phyloP scores from a whole-genome alignment of 2,329 filamentous ascomycete genomes.

The Orbilia quercus region DNA sequence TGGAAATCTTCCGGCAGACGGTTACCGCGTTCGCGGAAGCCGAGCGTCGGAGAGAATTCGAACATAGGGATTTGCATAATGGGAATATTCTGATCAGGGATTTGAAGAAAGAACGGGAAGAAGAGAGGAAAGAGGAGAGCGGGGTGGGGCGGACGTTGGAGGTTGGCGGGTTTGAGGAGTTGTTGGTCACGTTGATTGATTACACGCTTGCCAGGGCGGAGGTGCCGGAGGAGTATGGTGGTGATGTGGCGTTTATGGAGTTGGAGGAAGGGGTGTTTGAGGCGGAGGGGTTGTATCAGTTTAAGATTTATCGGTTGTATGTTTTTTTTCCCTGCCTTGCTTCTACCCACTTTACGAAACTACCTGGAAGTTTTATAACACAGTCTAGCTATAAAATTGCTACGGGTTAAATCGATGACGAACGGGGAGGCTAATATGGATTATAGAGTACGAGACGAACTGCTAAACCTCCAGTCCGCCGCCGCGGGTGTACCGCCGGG shows the following conservation, averaged over 20 bases:
- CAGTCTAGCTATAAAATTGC: too few species aligned
- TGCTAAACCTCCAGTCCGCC: neutral
- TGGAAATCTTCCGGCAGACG: conserved; percentile 43
- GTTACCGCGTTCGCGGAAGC: conserved; percentile 23
- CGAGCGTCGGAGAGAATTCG: conserved; percentile 26
- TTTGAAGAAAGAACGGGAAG: conserved; percentile 28
- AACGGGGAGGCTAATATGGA: conserved; percentile 1
- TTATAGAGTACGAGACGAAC: conserved; percentile 31
- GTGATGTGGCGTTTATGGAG: conserved; percentile 40
- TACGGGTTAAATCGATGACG: too few species aligned
- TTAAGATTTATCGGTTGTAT: conserved; percentile 46
- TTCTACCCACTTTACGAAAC: too few species aligned
- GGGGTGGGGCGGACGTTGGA: conserved; percentile 26
- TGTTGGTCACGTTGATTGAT: conserved; percentile 42
- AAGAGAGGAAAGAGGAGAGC: conserved; percentile 3
- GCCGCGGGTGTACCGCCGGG: neutral
- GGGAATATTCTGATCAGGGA: conserved; percentile 36
- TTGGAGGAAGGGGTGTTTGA: conserved; percentile 38
- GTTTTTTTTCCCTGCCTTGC: too few species aligned
- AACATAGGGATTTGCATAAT: conserved; percentile 41
- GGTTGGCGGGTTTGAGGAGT: conserved; percentile 28
- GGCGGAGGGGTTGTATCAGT: conserved; percentile 38
- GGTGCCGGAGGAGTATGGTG: conserved; percentile 24
- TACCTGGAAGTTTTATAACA: too few species aligned
- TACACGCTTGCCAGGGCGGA: conserved; percentile 47